Conservation (phyloP, 2,329 filamentous ascomycete species). For the Aspergillus sp. region DNA sequence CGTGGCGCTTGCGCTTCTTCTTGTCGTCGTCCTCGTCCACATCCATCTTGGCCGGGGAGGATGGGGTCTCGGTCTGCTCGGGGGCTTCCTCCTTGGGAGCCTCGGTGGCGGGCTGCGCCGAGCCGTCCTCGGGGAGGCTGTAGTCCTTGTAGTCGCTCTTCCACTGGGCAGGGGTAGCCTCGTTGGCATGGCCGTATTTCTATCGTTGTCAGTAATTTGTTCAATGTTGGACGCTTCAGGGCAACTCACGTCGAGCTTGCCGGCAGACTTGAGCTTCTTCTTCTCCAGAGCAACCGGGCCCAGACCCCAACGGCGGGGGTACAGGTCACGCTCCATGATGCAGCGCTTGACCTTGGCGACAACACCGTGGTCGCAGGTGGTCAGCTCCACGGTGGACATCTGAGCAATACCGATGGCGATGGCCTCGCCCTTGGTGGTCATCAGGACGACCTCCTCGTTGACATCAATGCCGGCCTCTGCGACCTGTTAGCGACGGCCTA, state of each 20-base stretch:
- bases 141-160: slow-evolving; percentile 90
- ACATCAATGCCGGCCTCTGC: slow-evolving; percentile 85
- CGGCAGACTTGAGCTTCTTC: slow-evolving; percentile 99
- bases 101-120: slow-evolving; percentile 48
- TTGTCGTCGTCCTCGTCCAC: slow-evolving; percentile 45
- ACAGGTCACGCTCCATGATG: slow-evolving; percentile 99
- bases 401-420: slow-evolving; percentile 94
- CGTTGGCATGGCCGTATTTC: slow-evolving; percentile 92
- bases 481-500: slow-evolving; percentile 15
- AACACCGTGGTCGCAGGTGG: slow-evolving; percentile 94
- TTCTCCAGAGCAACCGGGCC: slow-evolving; percentile 92
- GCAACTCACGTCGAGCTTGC: slow-evolving; percentile 77
- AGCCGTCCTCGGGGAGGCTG: slow-evolving; percentile 51
- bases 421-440: slow-evolving; percentile 98
- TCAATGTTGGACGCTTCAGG: slow-evolving; percentile 27
- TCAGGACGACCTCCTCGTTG: slow-evolving; percentile 93
- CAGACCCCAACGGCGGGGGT: slow-evolving; percentile 94
- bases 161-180: slow-evolving; percentile 92
- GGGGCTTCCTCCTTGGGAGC: slow-evolving; percentile 37
- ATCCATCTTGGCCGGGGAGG: slow-evolving; percentile 41
- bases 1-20: slow-evolving; percentile 57
- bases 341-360: slow-evolving; percentile 99
- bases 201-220: slow-evolving; percentile 21
- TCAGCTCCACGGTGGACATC: slow-evolving; percentile 97
- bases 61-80: slow-evolving; percentile 26